phyloP scores from a whole-genome alignment of 495 filamentous ascomycete genomes.

The Hyaloscypha finlandica region DNA sequence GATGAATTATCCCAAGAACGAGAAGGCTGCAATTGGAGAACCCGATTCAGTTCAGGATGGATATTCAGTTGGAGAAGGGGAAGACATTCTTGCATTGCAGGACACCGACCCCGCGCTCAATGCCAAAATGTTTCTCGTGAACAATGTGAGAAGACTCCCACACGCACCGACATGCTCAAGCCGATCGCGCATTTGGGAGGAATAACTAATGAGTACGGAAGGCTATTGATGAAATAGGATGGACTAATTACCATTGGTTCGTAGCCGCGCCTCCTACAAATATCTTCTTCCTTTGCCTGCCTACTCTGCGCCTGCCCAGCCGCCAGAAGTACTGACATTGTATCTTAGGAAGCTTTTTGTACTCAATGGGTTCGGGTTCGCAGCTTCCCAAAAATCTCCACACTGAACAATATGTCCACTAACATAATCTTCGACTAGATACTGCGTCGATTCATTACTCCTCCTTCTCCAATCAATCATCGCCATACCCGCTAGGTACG shows the following conservation, averaged over 20 bases:
- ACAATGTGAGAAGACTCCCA: slow-evolving; percentile 54
- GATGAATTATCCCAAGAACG: slow-evolving; percentile 13
- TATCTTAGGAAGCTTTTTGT: slow-evolving; percentile 53
- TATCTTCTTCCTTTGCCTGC: background rate
- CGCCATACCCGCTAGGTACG: slow-evolving; percentile 53
- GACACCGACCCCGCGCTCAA: slow-evolving; percentile 64
- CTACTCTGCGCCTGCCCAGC: background rate
- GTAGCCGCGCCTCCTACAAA: background rate
- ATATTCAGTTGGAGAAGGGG: slow-evolving; percentile 35
- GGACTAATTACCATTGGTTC: slow-evolving; percentile 64
- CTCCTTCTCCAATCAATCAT: slow-evolving; percentile 70
- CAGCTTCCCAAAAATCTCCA: background rate
- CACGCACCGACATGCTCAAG: slow-evolving; percentile 3
- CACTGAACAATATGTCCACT: background rate
- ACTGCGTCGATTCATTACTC: slow-evolving; percentile 69
- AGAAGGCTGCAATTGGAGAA: slow-evolving; percentile 22
- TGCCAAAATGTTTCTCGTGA: slow-evolving; percentile 69
- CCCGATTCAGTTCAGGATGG: slow-evolving; percentile 11
- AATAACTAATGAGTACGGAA: slow-evolving; percentile 29
- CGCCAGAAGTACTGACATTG: background rate
- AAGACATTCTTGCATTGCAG: slow-evolving; percentile 50
- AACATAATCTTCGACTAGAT: slow-evolving; percentile 39
- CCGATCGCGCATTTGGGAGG: background rate
- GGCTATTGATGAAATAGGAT: slow-evolving; percentile 75
- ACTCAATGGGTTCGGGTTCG: slow-evolving; percentile 64